Conservation (phyloP, 768 basidiomycete genomes). For the Podaxis sp. region DNA sequence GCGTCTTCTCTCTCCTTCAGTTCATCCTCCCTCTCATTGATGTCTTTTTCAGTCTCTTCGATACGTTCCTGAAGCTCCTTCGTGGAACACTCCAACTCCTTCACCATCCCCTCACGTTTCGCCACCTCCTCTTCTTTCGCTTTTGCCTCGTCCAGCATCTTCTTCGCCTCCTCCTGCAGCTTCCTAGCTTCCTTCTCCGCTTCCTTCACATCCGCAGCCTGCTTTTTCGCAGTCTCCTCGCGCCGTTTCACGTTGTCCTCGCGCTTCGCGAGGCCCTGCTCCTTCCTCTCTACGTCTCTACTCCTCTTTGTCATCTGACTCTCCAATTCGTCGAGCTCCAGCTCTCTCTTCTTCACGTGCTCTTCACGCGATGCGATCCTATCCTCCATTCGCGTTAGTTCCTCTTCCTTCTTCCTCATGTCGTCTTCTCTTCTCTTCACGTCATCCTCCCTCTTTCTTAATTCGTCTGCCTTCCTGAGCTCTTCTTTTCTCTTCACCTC, state of each 20-base stretch:
- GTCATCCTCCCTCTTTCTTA: slow-evolving; percentile 10
- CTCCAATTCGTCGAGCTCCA: neutral
- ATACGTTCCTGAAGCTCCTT: neutral
- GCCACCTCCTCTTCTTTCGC: slow-evolving; percentile 4
- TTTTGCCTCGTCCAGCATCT: slow-evolving; percentile 3
- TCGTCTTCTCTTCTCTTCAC: slow-evolving; percentile 13
- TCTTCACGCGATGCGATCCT: slow-evolving; percentile 14
- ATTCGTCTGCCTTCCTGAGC: slow-evolving; percentile 18
- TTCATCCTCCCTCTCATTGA: neutral
- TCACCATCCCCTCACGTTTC: slow-evolving; percentile 4
- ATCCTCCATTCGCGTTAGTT: slow-evolving; percentile 11
- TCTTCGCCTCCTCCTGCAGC: neutral
- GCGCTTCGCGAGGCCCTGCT: slow-evolving; percentile 13
- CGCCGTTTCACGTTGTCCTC: neutral
- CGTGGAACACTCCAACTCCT: slow-evolving; percentile 1
- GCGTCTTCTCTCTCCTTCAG: neutral
- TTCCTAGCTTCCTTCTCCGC: slow-evolving; percentile 13
- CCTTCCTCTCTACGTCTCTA: neutral
- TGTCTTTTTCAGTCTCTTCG: neutral
- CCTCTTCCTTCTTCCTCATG: slow-evolving; percentile 14
- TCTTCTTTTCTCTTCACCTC: slow-evolving; percentile 20
- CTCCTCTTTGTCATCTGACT: neutral
- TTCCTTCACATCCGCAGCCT: slow-evolving; percentile 5
- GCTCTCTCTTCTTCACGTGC: slow-evolving; percentile 15
- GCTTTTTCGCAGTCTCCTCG: slow-evolving; percentile 13